Evolutionary conservation across 1,284 basidiomycete genomes (phyloP).

Genomic region (Tilletia caries): DNA sequence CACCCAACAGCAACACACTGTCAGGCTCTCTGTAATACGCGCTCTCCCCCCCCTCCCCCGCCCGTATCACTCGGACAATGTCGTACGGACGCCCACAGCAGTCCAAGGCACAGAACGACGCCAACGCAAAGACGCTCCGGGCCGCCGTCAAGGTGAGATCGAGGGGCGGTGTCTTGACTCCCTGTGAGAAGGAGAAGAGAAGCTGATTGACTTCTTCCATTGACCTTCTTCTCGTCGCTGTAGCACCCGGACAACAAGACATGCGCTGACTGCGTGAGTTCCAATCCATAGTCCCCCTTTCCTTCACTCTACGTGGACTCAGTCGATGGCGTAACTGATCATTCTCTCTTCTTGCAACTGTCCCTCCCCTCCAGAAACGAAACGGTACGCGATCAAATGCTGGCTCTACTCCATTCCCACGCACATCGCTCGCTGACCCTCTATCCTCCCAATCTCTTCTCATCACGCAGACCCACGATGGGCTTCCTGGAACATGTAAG

Average conservation of each 20-base stretch:
- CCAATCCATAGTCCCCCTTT: no score
- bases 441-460: background rate
- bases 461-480: conserved; percentile 76
- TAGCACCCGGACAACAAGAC: conserved; percentile 87
- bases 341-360: background rate
- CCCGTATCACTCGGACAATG: no score
- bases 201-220: no score
- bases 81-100: conserved; percentile 31
- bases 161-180: no score
- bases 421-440: background rate
- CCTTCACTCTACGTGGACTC: no score
- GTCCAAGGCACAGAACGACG: conserved; percentile 49
- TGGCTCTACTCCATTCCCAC: background rate
- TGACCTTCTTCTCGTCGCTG: background rate
- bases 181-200: no score
- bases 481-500: conserved; percentile 95
- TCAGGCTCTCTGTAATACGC: no score
- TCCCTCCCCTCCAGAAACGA: conserved; percentile 21
- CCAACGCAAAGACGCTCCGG: conserved; percentile 46
- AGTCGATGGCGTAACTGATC: no score
- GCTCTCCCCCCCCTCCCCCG: no score
- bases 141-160: conserved; percentile 35
- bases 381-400: conserved; percentile 19
- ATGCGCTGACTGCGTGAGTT: conserved; percentile 59
- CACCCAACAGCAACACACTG: no score